phyloP scores from a whole-genome alignment of 2,329 filamentous ascomycete species.

The Calycina marina region DNA sequence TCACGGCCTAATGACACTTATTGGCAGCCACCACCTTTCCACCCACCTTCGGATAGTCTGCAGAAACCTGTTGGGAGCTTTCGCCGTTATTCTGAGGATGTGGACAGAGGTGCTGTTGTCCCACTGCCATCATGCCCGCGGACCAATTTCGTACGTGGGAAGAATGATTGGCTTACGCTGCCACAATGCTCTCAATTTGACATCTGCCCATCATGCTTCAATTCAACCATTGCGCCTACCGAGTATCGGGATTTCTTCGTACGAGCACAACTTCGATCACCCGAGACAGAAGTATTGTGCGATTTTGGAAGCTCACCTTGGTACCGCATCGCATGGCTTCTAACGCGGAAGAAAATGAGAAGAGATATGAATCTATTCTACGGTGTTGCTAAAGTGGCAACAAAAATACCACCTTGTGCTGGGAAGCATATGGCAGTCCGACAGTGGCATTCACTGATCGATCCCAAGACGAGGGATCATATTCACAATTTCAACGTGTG shows the following conservation, averaged over 20 bases:
- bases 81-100: constrained; percentile 39
- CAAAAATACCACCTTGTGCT: constrained; percentile 41
- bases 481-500: constrained; percentile 65
- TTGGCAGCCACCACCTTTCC: constrained; percentile 34
- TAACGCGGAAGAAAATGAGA: constrained; percentile 57
- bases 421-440: constrained; percentile 40
- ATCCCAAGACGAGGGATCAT: constrained; percentile 47
- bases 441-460: constrained; percentile 62
- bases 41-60: constrained; percentile 22
- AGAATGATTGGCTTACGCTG: constrained; percentile 71
- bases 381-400: constrained; percentile 48
- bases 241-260: constrained; percentile 55
- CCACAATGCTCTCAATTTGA: constrained; percentile 56
- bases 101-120: constrained; percentile 27
- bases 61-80: constrained; percentile 32
- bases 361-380: constrained; percentile 55
- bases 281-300: constrained; percentile 49
- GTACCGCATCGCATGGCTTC: constrained; percentile 72
- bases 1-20: no score
- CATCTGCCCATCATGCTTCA: constrained; percentile 72
- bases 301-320: constrained; percentile 66
- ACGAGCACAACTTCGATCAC: constrained; percentile 40
- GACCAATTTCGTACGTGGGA: constrained; percentile 42
- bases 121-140: constrained; percentile 57
- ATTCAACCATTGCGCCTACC: constrained; percentile 51